phyloP scores from a whole-genome alignment of 768 basidiomycete species.

The Boletus vermiculosoides region DNA sequence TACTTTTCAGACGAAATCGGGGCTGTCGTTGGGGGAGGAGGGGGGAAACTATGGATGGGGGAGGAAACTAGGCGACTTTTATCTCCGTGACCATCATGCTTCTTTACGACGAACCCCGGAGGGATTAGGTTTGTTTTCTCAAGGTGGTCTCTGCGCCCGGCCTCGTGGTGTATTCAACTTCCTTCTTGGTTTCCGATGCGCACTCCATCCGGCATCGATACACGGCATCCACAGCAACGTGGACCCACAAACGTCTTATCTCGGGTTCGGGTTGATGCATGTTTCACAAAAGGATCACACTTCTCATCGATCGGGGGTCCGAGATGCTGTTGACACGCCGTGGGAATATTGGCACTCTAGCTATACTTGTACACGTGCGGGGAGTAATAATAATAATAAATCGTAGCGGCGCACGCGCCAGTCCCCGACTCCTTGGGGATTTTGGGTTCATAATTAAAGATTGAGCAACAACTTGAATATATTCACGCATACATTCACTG shows the following conservation, averaged over 20 bases:
- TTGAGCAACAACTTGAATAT: too few relatives aligned
- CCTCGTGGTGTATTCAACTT: constrained; percentile 12
- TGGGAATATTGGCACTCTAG: too few relatives aligned
- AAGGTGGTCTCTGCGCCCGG: constrained; percentile 5
- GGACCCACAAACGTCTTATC: constrained; percentile 23
- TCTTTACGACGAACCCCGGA: constrained; percentile 1
- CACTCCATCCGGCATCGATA: background rate
- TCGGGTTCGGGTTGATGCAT: background rate
- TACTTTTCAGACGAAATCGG: background rate
- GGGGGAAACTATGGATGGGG: background rate
- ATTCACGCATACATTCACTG: too few relatives aligned
- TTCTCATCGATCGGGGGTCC: background rate
- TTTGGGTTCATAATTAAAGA: too few relatives aligned
- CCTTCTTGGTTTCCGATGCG: background rate
- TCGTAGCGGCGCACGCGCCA: too few relatives aligned
- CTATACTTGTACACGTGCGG: too few relatives aligned
- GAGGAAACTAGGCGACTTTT: constrained; percentile 5
- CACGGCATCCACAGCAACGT: constrained; percentile 22
- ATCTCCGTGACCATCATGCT: constrained; percentile 9
- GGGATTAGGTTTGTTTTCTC: constrained; percentile 11
- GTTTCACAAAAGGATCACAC: background rate
- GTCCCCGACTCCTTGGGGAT: too few relatives aligned
- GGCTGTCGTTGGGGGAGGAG: background rate
- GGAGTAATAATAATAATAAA: too few relatives aligned
- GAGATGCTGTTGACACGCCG: background rate